These are phyloP conservation scores for Diospyros lotus DNA, from an alignment of 148 eudicot genomes.

Conservation along the genomic window DNA sequence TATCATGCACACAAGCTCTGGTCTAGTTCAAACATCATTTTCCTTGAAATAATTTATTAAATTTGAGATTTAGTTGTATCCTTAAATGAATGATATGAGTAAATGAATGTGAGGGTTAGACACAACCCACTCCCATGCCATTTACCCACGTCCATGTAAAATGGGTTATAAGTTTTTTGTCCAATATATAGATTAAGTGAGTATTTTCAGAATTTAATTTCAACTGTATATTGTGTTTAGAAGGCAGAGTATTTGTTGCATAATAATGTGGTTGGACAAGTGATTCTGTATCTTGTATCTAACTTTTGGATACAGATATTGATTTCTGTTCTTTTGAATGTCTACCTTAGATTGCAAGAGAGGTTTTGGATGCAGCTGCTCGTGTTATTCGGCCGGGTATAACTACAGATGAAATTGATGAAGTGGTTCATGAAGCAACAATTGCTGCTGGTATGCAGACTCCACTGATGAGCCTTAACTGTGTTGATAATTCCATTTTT, in stretches of 20 bases:
- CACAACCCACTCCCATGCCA: too few relatives aligned
- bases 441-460: constrained; percentile 75
- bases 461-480: too few relatives aligned
- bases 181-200: background rate
- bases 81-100: too few relatives aligned
- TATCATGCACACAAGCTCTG: too few relatives aligned
- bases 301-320: constrained; percentile 11
- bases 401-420: constrained; percentile 97
- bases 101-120: too few relatives aligned
- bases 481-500: too few relatives aligned
- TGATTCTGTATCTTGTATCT: background rate
- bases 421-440: constrained; percentile 91
- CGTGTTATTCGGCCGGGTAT: constrained; percentile 82
- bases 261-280: background rate
- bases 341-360: constrained; percentile 63
- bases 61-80: too few relatives aligned
- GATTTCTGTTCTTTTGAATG: background rate
- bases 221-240: background rate
- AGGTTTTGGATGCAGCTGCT: constrained; percentile 98
- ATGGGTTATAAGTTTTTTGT: constrained; percentile 2
- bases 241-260: background rate
- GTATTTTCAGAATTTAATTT: background rate
- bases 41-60: too few relatives aligned
- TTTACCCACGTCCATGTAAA: too few relatives aligned
- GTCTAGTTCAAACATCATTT: too few relatives aligned